Conservation (phyloP, 2,329 filamentous ascomycete species). For the Alternaria gansuensis region DNA sequence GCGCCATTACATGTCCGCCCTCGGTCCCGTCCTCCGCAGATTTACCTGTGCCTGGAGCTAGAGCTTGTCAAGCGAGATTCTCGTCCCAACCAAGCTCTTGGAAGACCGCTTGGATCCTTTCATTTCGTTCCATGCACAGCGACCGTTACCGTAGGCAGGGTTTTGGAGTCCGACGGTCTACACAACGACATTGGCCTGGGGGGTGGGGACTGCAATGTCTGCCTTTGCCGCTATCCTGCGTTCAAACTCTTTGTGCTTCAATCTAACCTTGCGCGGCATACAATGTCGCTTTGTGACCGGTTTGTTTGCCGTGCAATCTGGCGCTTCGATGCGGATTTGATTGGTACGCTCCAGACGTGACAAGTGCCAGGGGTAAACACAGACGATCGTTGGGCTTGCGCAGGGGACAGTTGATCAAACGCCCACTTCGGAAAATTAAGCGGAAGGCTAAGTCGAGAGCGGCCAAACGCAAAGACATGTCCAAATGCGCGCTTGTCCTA, state of each 20-base stretch:
- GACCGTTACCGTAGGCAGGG: conserved; percentile 16
- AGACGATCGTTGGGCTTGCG: conserved; percentile 35
- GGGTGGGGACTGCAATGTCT: conserved; percentile 17
- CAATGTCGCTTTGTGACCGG: conserved; percentile 7
- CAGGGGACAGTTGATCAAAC: conserved; percentile 33
- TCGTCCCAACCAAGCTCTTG: conserved; percentile 27
- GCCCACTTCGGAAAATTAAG: conserved; percentile 30
- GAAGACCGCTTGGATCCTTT: conserved; percentile 38
- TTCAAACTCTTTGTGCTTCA: conserved; percentile 8
- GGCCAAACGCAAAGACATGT: conserved; percentile 22
- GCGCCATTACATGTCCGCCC: conserved; percentile 31
- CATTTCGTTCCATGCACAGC: conserved; percentile 29
- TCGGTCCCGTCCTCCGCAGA: conserved; percentile 38
- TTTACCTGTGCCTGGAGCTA: conserved; percentile 37
- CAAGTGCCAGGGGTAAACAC: conserved; percentile 35
- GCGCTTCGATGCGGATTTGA: conserved; percentile 33
- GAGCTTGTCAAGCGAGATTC: conserved; percentile 28
- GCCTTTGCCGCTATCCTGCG: conserved; percentile 58
- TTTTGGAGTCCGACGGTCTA: conserved; percentile 25
- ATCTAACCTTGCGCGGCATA: conserved; percentile 11
- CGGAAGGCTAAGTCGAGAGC: conserved; percentile 24
- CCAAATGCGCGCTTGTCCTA: conserved; percentile 13
- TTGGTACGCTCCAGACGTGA: conserved; percentile 28
- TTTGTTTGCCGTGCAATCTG: conserved; percentile 11
- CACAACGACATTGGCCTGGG: conserved; percentile 26